Base-by-base conservation (phyloP, 148 eudicot species). In the Silene latifolia region DNA sequence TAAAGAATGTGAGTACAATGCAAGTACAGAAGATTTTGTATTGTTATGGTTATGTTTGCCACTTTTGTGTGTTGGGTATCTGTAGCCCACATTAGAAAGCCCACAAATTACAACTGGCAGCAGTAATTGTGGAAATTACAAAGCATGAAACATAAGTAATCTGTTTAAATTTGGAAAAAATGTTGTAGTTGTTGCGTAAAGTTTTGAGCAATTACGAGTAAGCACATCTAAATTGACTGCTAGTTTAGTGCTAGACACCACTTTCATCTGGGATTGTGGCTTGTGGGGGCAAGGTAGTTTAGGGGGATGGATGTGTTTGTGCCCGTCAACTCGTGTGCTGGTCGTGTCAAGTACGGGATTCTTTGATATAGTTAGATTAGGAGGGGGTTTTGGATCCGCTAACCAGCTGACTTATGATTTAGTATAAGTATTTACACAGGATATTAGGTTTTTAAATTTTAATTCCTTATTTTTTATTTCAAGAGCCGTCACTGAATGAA, bases 11-110 rank as follows among this genome's bases (percentile, higher is more conserved):
- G 56, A 51, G 56, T 72, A 72, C 80, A 7, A 10, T 19, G 23
- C 9, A 72, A 72, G 80, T 72, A 78, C 76, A 64, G 1, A 9
- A 44, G 47, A 76, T 66, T 13, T 51, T 25, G 35, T 32, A 27
- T 13, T 4, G 6, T 76, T 21, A 61, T 18, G 60, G 39, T 72
- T 32, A 73, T 70, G 69, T 70, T 77, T 47, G 61, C 62, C 77
- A 74, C 70, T 74, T 62, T 64, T 51, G 8, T 15, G 15, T 21
- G 57, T 66, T 74, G 63, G 18, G 47, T 21, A 32, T 66, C 64
- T 32, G 72, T 56, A 75, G 63, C 63, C 78, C 79, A 76, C 73
- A 21, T 68, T 76, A 44, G 68, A 68, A 42, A 77, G 61, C 54
- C 74, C 51, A 46, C 27, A 11, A 47, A 13, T 20, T 11, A 51